phyloP scores from a whole-genome alignment of 2,329 filamentous ascomycete species.

The Nemania bipapillata region DNA sequence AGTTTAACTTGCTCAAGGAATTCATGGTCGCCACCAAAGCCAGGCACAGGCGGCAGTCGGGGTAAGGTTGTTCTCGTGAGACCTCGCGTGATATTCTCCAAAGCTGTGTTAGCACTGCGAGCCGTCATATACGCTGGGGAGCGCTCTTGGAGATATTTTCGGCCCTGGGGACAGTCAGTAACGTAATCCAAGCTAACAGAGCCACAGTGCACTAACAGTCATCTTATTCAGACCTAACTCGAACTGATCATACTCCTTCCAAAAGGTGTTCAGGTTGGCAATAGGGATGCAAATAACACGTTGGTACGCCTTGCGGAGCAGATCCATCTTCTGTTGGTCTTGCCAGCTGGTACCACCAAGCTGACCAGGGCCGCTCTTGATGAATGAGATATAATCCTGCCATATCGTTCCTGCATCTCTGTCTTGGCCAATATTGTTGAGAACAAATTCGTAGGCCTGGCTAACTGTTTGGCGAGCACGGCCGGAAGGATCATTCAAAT shows the following conservation, averaged over 20 bases:
- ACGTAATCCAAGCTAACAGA: constrained; percentile 28
- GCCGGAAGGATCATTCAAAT: constrained; percentile 82
- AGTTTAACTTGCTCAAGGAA: constrained; percentile 84
- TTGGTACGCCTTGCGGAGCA: constrained; percentile 90
- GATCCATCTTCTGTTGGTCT: constrained; percentile 97
- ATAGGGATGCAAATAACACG: constrained; percentile 89
- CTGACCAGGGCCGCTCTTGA: constrained; percentile 85
- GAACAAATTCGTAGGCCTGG: constrained; percentile 90
- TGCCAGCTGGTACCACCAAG: constrained; percentile 91
- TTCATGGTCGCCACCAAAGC: constrained; percentile 87
- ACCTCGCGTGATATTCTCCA: constrained; percentile 87
- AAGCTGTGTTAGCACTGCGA: constrained; percentile 84
- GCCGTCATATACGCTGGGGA: constrained; percentile 97
- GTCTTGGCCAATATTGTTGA: constrained; percentile 89
- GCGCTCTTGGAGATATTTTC: constrained; percentile 92
- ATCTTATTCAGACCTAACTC: constrained; percentile 94
- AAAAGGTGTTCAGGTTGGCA: constrained; percentile 81
- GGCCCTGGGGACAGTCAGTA: constrained; percentile 68
- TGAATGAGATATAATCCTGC: constrained; percentile 94
- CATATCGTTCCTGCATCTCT: constrained; percentile 89
- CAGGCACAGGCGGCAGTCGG: constrained; percentile 80
- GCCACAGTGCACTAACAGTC: constrained; percentile 67
- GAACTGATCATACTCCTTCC: constrained; percentile 98
- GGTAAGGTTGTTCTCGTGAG: constrained; percentile 82
- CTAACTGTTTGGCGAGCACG: constrained; percentile 81